These are phyloP conservation scores for Yamadazyma spencermartinsiae DNA, from an alignment of 1,139 yeast genomes.

Conservation along the genomic window DNA sequence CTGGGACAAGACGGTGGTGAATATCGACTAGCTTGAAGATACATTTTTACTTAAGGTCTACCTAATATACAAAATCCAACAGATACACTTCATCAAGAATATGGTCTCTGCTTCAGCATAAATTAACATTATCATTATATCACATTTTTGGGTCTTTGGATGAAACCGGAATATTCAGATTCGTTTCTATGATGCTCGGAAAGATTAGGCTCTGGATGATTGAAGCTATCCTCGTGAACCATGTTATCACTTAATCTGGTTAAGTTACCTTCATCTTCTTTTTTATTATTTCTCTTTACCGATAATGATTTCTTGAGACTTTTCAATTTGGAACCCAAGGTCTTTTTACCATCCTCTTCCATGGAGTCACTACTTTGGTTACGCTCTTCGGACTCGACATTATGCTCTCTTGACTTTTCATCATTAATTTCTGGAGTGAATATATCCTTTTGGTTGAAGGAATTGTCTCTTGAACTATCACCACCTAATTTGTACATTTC, in stretches of 20 bases:
- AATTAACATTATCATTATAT: too few relatives aligned
- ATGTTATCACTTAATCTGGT: conserved; percentile 40
- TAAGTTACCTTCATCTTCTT: conserved; percentile 17
- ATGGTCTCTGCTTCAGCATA: too few relatives aligned
- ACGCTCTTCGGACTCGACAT: conserved; percentile 7
- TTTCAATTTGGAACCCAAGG: conserved; percentile 24
- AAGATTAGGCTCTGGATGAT: conserved; percentile 13
- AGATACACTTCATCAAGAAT: conserved; percentile 19
- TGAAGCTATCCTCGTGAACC: conserved; percentile 15
- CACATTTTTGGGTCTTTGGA: conserved; percentile 31
- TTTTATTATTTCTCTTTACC: conserved; percentile 17
- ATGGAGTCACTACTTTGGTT: conserved; percentile 12
- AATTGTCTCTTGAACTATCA: conserved; percentile 14
- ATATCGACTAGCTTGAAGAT: neutral
- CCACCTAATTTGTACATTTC: conserved; percentile 55
- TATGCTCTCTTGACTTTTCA: conserved; percentile 16
- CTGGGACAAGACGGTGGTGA: conserved; percentile 19
- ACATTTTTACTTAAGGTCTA: too few relatives aligned
- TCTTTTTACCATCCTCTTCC: conserved; percentile 13
- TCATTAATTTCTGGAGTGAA: conserved; percentile 27
- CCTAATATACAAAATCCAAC: neutral
- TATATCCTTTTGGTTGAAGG: conserved; percentile 17
- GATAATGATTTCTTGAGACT: conserved; percentile 26
- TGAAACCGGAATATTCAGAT: conserved; percentile 26
- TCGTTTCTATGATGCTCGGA: conserved; percentile 28